Conservation (phyloP, 495 filamentous ascomycete genomes). For the Tuber melanosporum region DNA sequence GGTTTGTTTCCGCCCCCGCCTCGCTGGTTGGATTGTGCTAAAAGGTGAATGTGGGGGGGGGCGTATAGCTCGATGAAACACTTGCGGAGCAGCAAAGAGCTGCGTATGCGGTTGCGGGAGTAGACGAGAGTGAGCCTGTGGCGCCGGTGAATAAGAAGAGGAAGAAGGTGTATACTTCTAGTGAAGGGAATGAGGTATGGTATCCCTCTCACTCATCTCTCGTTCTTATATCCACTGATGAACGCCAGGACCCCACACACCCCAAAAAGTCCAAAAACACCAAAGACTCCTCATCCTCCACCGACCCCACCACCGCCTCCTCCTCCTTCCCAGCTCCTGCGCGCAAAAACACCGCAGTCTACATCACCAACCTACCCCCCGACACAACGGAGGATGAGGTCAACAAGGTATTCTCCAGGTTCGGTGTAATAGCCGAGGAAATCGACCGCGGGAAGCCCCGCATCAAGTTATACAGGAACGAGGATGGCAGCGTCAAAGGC, state of each 20-base stretch:
- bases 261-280: constrained; percentile 43
- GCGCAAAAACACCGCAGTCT: constrained; percentile 82
- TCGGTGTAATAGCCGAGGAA: constrained; percentile 88
- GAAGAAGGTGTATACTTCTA: constrained; percentile 56
- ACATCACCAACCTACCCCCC: constrained; percentile 73
- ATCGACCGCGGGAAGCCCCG: constrained; percentile 77
- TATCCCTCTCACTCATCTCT: background rate
- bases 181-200: constrained; percentile 32
- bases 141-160: constrained; percentile 59
- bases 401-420: constrained; percentile 72
- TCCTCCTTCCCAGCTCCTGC: background rate
- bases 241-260: background rate
- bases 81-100: constrained; percentile 70
- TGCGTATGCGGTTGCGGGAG: constrained; percentile 63
- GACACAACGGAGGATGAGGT: constrained; percentile 77
- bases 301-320: background rate
- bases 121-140: constrained; percentile 56
- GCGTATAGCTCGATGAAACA: constrained; percentile 63
- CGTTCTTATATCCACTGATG: background rate
- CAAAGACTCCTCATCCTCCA: constrained; percentile 47
- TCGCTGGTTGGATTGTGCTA: background rate
- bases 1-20: constrained; percentile 45
- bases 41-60: constrained; percentile 5
- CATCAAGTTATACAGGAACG: constrained; percentile 87
- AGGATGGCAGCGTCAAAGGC: constrained; percentile 78